Base-by-base conservation (phyloP, 2,329 filamentous ascomycete genomes). In the Trichoderma sp. region DNA sequence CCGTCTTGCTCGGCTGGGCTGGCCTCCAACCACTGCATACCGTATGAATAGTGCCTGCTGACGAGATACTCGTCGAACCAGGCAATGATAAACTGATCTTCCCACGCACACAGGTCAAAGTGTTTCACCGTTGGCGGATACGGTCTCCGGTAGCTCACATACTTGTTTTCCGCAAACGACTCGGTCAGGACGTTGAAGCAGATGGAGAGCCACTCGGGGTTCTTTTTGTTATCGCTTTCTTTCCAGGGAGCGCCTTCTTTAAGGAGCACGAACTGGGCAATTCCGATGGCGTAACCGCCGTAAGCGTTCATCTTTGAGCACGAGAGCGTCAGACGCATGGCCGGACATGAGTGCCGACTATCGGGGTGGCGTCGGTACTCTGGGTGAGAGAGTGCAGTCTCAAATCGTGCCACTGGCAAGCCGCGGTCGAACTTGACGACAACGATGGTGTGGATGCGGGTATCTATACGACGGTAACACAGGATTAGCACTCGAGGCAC, bases 41-140 rank as follows among this genome's bases (percentile, higher is more conserved):
- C 48, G 42, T 69, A 67, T 5, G 64, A 53, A n/a, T 69, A 69
- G 19, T 67, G 56, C 17, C 56, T 29, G 52, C 63, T 66, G 19
- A 69, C 63, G 29, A 69, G 67, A 13, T 69, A 69, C 27, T 69
- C 67, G 56, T 69, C 67, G n/a, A 67, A 69, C 67, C 67, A 69
- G 17, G 64, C 34, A 13, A 69, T 69, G 50, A 69, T n/a, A 7
- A 69, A 58, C 32, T 69, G 56, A 34, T 69, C 67, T 12, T 67
- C 67, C 67, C 67, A 69, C 2, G 37, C 67, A 6, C 64, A 50
- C 34, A 69, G 13, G 56, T 69, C 67, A 52, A 69, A 69, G 50
- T 54, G 50, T 19, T 57, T 67, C 17, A 67, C 58, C 12, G 67
- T 56, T 9, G 67, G 48, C 9, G 67, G 63, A 39, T 69, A 27